phyloP scores from a whole-genome alignment of 208 protist species.

The Trypanosoma avium region DNA sequence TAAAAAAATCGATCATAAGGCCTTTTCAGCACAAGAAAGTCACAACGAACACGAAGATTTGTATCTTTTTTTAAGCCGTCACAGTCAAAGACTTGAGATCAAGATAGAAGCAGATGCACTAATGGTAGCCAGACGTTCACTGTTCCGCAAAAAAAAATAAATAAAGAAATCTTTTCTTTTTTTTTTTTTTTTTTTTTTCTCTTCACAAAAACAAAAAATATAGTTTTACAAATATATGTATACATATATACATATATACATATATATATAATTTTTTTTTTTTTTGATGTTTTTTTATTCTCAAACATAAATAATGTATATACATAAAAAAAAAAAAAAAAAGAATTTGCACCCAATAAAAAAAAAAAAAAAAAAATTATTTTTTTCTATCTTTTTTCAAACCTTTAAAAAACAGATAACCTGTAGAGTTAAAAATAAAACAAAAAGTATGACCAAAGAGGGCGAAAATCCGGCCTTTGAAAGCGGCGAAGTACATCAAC shows the following conservation, averaged over 20 bases:
- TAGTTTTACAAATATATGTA: background rate
- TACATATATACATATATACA: background rate
- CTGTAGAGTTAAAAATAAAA: background rate
- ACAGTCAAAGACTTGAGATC: conserved; percentile 14
- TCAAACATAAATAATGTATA: background rate
- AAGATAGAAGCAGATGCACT: background rate
- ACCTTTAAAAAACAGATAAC: background rate
- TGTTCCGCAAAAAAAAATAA: background rate
- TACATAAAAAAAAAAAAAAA: background rate
- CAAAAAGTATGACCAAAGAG: background rate
- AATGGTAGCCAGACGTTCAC: conserved; percentile 14
- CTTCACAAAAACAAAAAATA: background rate
- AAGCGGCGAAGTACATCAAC: conserved; percentile 32
- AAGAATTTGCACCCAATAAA: background rate
- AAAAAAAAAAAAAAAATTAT: conserved; percentile 1
- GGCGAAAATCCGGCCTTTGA: background rate
- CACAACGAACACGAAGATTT: conserved; percentile 24
- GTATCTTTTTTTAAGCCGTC: conserved; percentile 10
- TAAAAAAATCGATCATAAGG: background rate
- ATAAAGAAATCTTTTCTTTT: background rate
- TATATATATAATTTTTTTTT: background rate
- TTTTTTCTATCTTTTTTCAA: background rate
- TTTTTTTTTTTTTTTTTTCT: background rate
- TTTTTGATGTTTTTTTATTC: background rate
- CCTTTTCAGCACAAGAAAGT: no score